phyloP scores from a whole-genome alignment of 129 eudicot species.

The Tanacetum coccineum region DNA sequence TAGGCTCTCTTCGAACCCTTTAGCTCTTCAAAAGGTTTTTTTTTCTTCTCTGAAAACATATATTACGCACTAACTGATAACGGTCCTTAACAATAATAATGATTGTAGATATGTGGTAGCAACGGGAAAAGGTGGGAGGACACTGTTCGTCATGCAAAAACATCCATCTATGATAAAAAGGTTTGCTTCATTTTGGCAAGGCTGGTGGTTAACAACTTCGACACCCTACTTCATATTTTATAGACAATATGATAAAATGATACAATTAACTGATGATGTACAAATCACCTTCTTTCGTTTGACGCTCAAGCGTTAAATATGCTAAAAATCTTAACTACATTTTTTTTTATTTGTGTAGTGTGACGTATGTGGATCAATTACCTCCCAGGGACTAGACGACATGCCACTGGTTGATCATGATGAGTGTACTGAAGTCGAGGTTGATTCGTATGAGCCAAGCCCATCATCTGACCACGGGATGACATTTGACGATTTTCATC shows the following conservation, averaged over 20 bases:
- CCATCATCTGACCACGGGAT: conserved; percentile 5
- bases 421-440: neutral
- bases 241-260: too few species aligned
- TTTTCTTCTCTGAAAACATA: neutral
- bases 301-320: too few species aligned
- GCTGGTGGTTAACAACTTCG: too few species aligned
- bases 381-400: neutral
- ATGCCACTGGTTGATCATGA: neutral
- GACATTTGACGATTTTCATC: neutral
- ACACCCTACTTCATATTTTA: too few species aligned
- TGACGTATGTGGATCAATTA: neutral
- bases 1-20: neutral
- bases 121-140: conserved; percentile 15
- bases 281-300: neutral
- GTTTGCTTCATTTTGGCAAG: neutral
- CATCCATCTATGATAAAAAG: neutral
- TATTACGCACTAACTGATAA: too few species aligned
- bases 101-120: conserved; percentile 16
- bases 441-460: conserved; percentile 1
- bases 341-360: neutral
- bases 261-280: neutral
- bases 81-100: neutral
- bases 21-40: conserved; percentile 13
- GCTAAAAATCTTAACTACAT: neutral
- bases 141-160: conserved; percentile 18